Evolutionary conservation across 2,329 filamentous ascomycete species (phyloP), one percentile per base, ranked within the genome.

Genomic region (Cladosporium sp.): DNA sequence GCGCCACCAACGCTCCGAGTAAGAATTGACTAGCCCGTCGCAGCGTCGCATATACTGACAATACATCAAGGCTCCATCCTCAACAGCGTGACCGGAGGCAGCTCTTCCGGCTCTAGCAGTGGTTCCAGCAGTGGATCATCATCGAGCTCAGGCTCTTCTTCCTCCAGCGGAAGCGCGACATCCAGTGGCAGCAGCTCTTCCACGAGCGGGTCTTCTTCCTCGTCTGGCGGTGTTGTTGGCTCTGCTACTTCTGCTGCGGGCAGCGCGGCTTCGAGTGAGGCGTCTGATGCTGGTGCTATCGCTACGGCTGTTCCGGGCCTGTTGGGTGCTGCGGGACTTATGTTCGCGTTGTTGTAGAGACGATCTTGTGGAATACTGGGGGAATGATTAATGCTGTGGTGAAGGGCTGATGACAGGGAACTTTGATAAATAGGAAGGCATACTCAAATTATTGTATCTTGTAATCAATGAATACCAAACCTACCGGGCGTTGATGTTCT

Each of bases 81-180:
- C 19, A 47, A 47, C 35, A 47, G 43, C 35, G 35, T 39, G 19
- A 47, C 43, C 35, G 43, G 43, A 6, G 43, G 43, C 22, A 47
- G 43, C 16, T 18, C 36, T 7, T 38, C 36, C 15, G 18, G 36
- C 19, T 11, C 16, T 12, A 12, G 8, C 36, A 22, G 19, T 16
- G 16, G 8, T 11, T 38, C 20, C 43, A n/a, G n/a, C n/a, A n/a
- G n/a, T n/a, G n/a, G n/a, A n/a, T 19, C 32, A 15, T n/a, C 13
- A 4, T n/a, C 32, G 8, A 15, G 32, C 32, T 15, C 43, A 2
- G 33, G 42, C 22, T 19, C 42, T n/a, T 45, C 42, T 7, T 38
- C 43, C 20, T 30, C 35, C 9, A 20, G 25, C 4, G 19, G 13
- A n/a, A 32, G 25, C 22, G 30, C 33, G 15, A 25, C 32, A 18